A percentile compares a stretch with the other conserved stretches of the same genome.
Evolutionary conservation across 192 early-diverging fungal species (phyloP).

Genomic region (Coemansia sp.): DNA sequence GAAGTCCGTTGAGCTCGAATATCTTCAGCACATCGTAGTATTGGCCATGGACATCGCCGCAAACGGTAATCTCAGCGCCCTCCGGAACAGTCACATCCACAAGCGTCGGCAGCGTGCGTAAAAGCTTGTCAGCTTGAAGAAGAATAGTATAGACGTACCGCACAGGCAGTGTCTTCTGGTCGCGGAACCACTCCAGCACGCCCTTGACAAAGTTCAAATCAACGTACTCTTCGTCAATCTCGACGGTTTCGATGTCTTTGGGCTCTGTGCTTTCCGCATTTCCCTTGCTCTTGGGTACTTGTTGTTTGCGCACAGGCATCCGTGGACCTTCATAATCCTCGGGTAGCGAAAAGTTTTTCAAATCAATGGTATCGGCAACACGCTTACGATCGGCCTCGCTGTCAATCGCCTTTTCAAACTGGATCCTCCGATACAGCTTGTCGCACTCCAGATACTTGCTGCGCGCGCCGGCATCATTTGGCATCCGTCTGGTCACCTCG

Average conservation of each 20-base stretch:
- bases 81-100: constrained; percentile 83
- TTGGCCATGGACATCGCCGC: constrained; percentile 98
- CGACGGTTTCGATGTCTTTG: constrained; percentile 24
- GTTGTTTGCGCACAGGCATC: constrained; percentile 48
- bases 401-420: constrained; percentile 94
- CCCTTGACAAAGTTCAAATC: constrained; percentile 77
- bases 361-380: constrained; percentile 55
- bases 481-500: constrained; percentile 73
- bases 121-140: constrained; percentile 68
- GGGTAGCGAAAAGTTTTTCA: constrained; percentile 59
- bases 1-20: constrained; percentile 89
- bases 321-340: constrained; percentile 85
- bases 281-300: constrained; percentile 13
- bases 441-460: constrained; percentile 84
- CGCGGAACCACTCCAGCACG: constrained; percentile 76
- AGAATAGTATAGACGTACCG: constrained; percentile 89
- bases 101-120: constrained; percentile 76
- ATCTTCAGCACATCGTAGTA: constrained; percentile 98
- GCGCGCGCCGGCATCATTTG: constrained; percentile 76
- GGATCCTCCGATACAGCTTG: constrained; percentile 81
- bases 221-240: constrained; percentile 67
- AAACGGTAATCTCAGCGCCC: constrained; percentile 77
- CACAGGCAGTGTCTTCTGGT: constrained; percentile 87
- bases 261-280: neutral
- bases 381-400: constrained; percentile 46